Evolutionary conservation across 306 rosid genomes (phyloP).

Genomic region (Cucumis cinereus): DNA sequence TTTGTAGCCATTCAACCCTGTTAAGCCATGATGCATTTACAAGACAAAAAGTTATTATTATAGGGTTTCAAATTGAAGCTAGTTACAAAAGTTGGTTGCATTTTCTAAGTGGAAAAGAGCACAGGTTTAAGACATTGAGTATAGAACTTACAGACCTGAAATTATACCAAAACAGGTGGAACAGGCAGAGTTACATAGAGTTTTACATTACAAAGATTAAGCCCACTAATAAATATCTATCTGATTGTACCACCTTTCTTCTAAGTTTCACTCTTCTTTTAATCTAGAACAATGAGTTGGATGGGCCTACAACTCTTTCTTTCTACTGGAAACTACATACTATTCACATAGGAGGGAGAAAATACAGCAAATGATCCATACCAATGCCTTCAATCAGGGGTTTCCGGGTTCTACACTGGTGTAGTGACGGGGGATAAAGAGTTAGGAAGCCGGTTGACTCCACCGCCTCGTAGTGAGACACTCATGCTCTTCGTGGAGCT

Average conservation of each 20-base stretch:
- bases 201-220: not conserved
- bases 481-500: conserved; percentile 51
- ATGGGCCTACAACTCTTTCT: not conserved
- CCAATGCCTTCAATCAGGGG: conserved; percentile 2
- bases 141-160: conserved; percentile 2
- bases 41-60: not conserved
- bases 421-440: conserved; percentile 54
- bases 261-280: not conserved
- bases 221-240: not conserved
- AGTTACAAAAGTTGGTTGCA: not conserved
- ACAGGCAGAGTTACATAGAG: conserved; percentile 1
- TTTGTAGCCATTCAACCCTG: not conserved
- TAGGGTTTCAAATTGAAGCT: not conserved
- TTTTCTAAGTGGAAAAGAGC: not conserved
- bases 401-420: conserved; percentile 41
- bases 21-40: not conserved
- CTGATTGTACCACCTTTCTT: not conserved
- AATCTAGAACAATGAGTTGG: not conserved
- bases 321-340: not conserved
- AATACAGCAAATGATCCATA: not conserved
- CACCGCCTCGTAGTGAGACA: conserved; percentile 81
- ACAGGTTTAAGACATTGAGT: not conserved
- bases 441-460: conserved; percentile 56
- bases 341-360: conserved; percentile 4
- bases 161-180: not conserved